These are phyloP conservation scores for Botrytis fabae DNA, from an alignment of 2,329 filamentous ascomycete genomes.

Conservation along the genomic window DNA sequence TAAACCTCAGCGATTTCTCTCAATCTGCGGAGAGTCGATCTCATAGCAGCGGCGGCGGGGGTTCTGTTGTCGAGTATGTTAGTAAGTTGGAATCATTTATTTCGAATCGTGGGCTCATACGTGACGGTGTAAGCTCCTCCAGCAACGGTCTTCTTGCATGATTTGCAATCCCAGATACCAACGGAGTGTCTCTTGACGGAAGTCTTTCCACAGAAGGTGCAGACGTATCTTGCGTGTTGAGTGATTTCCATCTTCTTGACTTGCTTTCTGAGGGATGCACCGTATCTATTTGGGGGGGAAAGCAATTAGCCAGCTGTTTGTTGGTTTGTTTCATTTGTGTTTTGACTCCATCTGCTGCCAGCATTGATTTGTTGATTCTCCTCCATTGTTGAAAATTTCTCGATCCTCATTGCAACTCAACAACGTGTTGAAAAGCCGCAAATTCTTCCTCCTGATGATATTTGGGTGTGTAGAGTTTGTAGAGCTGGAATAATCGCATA, in stretches of 20 bases:
- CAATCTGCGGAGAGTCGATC: slow-evolving; percentile 95
- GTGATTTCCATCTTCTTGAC: slow-evolving; percentile 99
- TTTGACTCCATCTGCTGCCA: background rate
- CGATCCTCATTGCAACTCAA: background rate
- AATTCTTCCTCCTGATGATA: background rate
- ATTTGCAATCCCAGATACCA: slow-evolving; percentile 96
- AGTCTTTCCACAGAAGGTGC: slow-evolving; percentile 98
- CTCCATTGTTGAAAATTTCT: background rate
- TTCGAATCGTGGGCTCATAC: slow-evolving; percentile 57
- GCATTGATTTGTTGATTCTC: slow-evolving; percentile 2
- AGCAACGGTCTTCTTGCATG: slow-evolving; percentile 91
- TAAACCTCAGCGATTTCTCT: slow-evolving; percentile 97
- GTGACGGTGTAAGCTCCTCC: slow-evolving; percentile 94
- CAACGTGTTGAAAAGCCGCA: slow-evolving; percentile 8
- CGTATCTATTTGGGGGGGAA: slow-evolving; percentile 64
- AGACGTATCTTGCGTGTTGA: slow-evolving; percentile 96
- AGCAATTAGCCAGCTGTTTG: slow-evolving; percentile 29
- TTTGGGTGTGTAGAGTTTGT: slow-evolving; percentile 19
- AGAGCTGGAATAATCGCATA: slow-evolving; percentile 52
- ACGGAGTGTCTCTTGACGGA: slow-evolving; percentile 87
- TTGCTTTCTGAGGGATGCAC: slow-evolving; percentile 98
- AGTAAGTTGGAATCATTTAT: background rate
- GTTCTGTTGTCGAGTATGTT: slow-evolving; percentile 56
- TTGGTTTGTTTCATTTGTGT: background rate
- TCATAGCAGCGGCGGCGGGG: slow-evolving; percentile 87